Percentiles rank a stretch among this genome's conserved stretches.
These are phyloP conservation scores for Neotropicomus parvogracilis DNA, from an alignment of 1,284 basidiomycete genomes.

Conservation along the genomic window DNA sequence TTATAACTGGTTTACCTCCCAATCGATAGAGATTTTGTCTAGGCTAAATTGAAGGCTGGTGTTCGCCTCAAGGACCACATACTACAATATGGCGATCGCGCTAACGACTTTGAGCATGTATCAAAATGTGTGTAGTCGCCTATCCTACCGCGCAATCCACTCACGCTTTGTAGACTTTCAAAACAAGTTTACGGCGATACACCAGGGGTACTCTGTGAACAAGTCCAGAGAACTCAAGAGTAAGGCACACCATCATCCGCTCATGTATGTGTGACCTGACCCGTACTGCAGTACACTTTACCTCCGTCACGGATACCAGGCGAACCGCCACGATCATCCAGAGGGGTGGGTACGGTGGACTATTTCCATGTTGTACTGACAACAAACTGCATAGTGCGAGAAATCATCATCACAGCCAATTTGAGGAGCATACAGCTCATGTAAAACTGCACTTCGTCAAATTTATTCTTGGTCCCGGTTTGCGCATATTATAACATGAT, in stretches of 20 bases:
- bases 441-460: constrained; percentile 35
- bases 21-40: neutral
- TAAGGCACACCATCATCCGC: constrained; percentile 34
- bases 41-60: constrained; percentile 72
- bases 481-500: constrained; percentile 22
- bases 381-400: constrained; percentile 42
- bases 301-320: constrained; percentile 71
- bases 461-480: constrained; percentile 4
- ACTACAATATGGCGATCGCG: constrained; percentile 61
- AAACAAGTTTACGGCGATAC: constrained; percentile 65
- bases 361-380: neutral
- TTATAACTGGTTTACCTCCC: neutral
- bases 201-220: constrained; percentile 63
- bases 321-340: constrained; percentile 55
- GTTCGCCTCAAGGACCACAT: constrained; percentile 67
- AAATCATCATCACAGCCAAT: constrained; percentile 60
- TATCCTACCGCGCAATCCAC: constrained; percentile 1
- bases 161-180: constrained; percentile 55
- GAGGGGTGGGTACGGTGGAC: constrained; percentile 39
- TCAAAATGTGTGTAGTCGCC: constrained; percentile 56
- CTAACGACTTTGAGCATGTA: constrained; percentile 71
- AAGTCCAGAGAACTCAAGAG: constrained; percentile 67
- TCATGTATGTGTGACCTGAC: constrained; percentile 5
- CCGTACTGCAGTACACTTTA: constrained; percentile 61
- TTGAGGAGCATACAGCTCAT: constrained; percentile 51